A percentile compares a stretch with the other conserved stretches of the same genome.
These are phyloP conservation scores for Lactarius deliciosus DNA, from an alignment of 768 basidiomycete genomes.

Conservation along the genomic window DNA sequence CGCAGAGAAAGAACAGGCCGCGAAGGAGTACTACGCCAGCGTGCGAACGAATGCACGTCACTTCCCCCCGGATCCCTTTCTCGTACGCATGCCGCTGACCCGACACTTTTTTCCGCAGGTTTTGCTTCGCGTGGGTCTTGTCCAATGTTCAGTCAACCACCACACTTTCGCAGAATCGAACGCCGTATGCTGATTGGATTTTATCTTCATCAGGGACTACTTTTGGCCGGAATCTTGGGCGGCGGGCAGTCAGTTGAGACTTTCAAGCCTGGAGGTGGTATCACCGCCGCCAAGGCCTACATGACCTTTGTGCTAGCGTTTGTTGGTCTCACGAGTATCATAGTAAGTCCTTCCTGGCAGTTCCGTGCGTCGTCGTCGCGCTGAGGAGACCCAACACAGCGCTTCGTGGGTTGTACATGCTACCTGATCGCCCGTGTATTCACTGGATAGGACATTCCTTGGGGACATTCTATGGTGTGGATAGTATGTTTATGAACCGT, in stretches of 20 bases:
- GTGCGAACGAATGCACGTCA: slow-evolving; percentile 74
- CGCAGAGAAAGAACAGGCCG: slow-evolving; percentile 68
- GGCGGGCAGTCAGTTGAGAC: slow-evolving; percentile 58
- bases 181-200: not conserved
- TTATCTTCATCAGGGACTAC: slow-evolving; percentile 50
- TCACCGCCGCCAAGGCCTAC: slow-evolving; percentile 68
- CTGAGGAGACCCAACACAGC: slow-evolving; percentile 39
- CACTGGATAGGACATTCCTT: slow-evolving; percentile 42
- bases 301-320: slow-evolving; percentile 79
- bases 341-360: slow-evolving; percentile 39
- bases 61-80: not conserved
- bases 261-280: slow-evolving; percentile 49
- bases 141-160: slow-evolving; percentile 64
- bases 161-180: slow-evolving; percentile 2
- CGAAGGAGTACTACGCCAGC: slow-evolving; percentile 85
- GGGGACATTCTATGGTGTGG: not conserved
- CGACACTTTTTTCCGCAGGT: slow-evolving; percentile 41
- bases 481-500: slow-evolving; percentile 10
- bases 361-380: not conserved
- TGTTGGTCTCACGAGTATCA: slow-evolving; percentile 73
- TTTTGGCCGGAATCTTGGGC: slow-evolving; percentile 67
- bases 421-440: slow-evolving; percentile 53
- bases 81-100: not conserved
- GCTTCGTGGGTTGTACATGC: slow-evolving; percentile 58
- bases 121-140: slow-evolving; percentile 79